phyloP scores from a whole-genome alignment of 1,284 basidiomycete genomes.

The Tremellales sp. region DNA sequence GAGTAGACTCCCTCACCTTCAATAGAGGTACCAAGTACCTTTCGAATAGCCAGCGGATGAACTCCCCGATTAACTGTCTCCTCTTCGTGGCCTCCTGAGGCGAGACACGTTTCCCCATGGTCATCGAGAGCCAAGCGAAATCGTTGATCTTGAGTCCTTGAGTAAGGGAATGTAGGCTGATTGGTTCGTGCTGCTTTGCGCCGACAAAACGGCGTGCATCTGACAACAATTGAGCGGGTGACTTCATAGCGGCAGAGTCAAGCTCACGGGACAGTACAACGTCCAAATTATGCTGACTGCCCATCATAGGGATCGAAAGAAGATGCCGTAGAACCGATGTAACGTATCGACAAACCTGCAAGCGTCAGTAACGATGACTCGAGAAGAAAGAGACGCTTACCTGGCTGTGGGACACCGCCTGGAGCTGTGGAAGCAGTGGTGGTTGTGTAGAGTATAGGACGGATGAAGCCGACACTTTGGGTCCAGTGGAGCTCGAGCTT shows the following conservation, averaged over 20 bases:
- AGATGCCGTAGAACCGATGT: constrained; percentile 62
- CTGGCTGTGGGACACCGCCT: background rate
- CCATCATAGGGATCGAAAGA: constrained; percentile 75
- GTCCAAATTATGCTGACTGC: constrained; percentile 65
- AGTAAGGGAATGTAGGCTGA: constrained; percentile 73
- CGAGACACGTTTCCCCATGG: constrained; percentile 44
- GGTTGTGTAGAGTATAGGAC: background rate
- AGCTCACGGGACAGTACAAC: constrained; percentile 60
- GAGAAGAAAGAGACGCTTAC: background rate
- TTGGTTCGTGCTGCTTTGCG: constrained; percentile 71
- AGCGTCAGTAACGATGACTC: background rate
- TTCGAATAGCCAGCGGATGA: constrained; percentile 90
- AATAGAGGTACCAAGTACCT: constrained; percentile 75
- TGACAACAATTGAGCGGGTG: constrained; percentile 38
- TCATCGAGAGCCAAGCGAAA: constrained; percentile 67
- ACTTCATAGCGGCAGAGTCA: background rate
- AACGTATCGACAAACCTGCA: constrained; percentile 68
- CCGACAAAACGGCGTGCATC: constrained; percentile 69
- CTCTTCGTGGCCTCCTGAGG: constrained; percentile 69
- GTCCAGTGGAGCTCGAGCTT: too few species aligned
- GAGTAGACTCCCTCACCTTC: constrained; percentile 54
- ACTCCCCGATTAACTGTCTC: constrained; percentile 72
- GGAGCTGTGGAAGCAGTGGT: background rate
- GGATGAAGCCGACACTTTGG: constrained; percentile 10
- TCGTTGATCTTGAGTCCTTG: constrained; percentile 73